Base-by-base conservation (phyloP, 495 filamentous ascomycete species). In the Friedmanniomyces endolithicus region DNA sequence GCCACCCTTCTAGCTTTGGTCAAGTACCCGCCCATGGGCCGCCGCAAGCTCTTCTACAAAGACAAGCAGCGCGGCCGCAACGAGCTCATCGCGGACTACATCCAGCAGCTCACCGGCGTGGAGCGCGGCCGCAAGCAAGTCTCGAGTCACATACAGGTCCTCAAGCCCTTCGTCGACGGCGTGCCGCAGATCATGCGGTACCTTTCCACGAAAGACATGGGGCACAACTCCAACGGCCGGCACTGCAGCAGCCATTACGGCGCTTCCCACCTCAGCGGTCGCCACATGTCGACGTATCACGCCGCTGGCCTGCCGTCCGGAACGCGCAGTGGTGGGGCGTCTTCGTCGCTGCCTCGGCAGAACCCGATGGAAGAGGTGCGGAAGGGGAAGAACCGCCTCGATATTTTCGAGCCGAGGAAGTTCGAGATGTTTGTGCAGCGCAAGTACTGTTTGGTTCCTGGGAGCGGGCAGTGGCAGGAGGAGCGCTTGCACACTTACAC, bases 101-200 rank as follows among this genome's bases (percentile, higher is more conserved):
- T 98, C 46, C 80, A 77, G 60, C 78, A 79, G 53, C 71, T 73
- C 53, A 88, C 85, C 43, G 84, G 82, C 34, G 81, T 78, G 61
- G 63, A 65, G 31, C 78, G 88, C 53, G 74, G 67, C 37, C 75
- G 92, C 50, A 98, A 98, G 68, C 87, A 94, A 67, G 86, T 98
- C 9, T 96, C 90, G 0, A 96, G 90, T 61, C 92, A 98, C 67
- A 86, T 97, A 55, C 92, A 98, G 72, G 90, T 96, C n/a, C 70
- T 98, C 43, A 95, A 94, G 71, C 80, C 80, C 12, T 86, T 89
- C 63, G 74, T 90, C 57, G 74, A 75, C 52, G 73, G 78, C 22
- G 77, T 85, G 61, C 78, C 74, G 34, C 65, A 58, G 55, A 71
- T 74, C 78, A 75, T 75, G 60, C 73, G 41, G 1, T 50, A 16